These are phyloP conservation scores for Boletus subcaerulescens DNA, from an alignment of 768 basidiomycete genomes.

Conservation along the genomic window DNA sequence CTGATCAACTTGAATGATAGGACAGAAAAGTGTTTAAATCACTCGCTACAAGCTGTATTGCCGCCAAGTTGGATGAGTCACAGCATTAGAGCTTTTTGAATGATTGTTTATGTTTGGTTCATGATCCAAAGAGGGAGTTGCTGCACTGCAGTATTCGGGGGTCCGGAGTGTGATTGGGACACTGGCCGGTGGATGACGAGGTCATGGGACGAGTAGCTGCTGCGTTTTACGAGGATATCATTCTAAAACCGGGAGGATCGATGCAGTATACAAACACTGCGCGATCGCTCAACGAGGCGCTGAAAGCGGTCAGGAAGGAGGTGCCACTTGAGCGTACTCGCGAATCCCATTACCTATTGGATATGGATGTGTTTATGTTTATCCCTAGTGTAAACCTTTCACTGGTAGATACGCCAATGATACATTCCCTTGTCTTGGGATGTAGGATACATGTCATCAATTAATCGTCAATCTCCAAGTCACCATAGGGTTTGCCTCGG, in stretches of 20 bases:
- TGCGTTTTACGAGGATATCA: constrained; percentile 21
- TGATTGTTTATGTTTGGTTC: too few species aligned
- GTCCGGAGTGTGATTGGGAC: constrained; percentile 34
- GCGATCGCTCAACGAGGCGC: constrained; percentile 16
- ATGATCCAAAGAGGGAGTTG: too few species aligned
- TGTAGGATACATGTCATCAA: constrained; percentile 4
- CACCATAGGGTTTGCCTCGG: constrained; percentile 87
- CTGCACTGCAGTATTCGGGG: neutral
- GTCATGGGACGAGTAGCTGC: constrained; percentile 23
- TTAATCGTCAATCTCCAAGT: constrained; percentile 71
- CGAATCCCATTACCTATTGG: too few species aligned
- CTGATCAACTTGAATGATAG: too few species aligned
- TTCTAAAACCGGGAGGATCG: constrained; percentile 9
- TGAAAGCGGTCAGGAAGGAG: constrained; percentile 8
- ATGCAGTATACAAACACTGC: constrained; percentile 17
- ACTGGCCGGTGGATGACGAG: constrained; percentile 31
- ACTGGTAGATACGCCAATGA: neutral
- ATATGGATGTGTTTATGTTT: neutral
- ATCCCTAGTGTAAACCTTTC: neutral
- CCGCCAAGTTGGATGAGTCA: too few species aligned
- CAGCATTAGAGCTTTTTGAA: too few species aligned
- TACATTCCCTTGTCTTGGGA: constrained; percentile 7
- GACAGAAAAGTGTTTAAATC: too few species aligned
- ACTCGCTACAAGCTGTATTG: too few species aligned
- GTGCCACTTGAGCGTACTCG: constrained; percentile 3